Base-by-base conservation (phyloP, 192 early-diverging fungal genomes). In the Spizellomyces sp. region DNA sequence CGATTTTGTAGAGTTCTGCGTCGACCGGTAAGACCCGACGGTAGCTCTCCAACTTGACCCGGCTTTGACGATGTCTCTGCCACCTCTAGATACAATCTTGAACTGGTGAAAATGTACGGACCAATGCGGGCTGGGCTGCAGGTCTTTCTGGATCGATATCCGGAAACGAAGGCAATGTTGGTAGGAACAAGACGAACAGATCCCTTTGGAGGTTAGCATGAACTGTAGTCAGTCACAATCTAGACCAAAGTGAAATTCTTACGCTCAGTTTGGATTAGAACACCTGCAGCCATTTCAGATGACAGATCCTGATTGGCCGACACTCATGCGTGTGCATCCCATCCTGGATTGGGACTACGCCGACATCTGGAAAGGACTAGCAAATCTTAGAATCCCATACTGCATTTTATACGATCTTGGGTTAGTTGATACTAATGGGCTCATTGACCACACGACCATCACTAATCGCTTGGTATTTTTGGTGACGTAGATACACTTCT, bases 261-360 rank as follows among this genome's bases (percentile, higher is more conserved):
- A 45, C 55, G 7, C 36, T 14, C 42, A 45, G 55, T 85, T 36
- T 36, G 27, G 1, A 36, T 36, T 36, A 36, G 77, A 45, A 66
- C 50, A 76, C 46, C 66, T 84, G 61, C 48, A 67, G 21, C 66
- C 70, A 9, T 84, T 85, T 52, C 70, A 76, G 17, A 84, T 83
- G 0, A 95, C 93, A 7, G 95, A 97, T 78, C 75, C 77, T n/a
- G 92, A 86, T 63, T 98, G 96, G 95, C 96, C 96, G 36, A 72
- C 80, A 50, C 87, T 95, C 68, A 93, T 96, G 88, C 89, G 96
- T 2, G 87, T 97, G 5, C 92, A 96, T 66, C 95, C 96, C 6
- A 90, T 98, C 14, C 77, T 98, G 15, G 91, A 97, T 78, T 97
- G 95, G 95, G 67, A 79, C 14, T 97, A 95, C 67, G 81, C 85